A percentile compares a stretch with the other conserved stretches of the same genome.
Conservation (phyloP, 768 basidiomycete genomes). For the Chalciporus piperatus region DNA sequence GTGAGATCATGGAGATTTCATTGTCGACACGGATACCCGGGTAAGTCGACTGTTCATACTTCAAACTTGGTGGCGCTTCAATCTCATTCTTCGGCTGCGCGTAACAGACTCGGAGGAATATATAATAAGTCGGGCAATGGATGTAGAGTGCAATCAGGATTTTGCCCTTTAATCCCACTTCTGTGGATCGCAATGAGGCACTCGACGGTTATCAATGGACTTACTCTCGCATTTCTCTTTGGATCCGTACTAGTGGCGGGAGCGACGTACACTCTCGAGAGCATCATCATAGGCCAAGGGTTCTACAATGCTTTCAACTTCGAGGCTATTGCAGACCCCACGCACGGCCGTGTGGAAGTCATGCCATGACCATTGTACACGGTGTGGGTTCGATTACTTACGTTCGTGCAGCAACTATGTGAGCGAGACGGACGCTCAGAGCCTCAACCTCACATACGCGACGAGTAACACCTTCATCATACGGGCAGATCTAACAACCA, state of each 20-base stretch:
- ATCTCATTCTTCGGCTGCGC: no score
- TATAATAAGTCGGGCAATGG: conserved; percentile 13
- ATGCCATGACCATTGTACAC: not conserved
- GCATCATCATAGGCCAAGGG: conserved; percentile 27
- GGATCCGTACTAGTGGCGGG: conserved; percentile 21
- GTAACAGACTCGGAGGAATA: not conserved
- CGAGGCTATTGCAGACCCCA: conserved; percentile 36
- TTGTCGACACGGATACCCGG: no score
- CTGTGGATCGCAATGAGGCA: conserved; percentile 15
- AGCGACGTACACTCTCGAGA: conserved; percentile 28
- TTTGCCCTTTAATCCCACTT: not conserved
- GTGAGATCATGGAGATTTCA: no score
- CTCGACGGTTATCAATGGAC: not conserved
- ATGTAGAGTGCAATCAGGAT: not conserved
- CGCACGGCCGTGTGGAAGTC: conserved; percentile 35
- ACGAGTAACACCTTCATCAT: conserved; percentile 30
- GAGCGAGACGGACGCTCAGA: conserved; percentile 24
- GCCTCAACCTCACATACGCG: conserved; percentile 28
- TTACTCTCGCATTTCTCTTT: conserved; percentile 14
- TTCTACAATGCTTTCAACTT: conserved; percentile 34
- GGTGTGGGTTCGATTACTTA: not conserved
- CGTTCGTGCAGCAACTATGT: conserved; percentile 33
- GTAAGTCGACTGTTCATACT: no score
- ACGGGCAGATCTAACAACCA: conserved; percentile 34
- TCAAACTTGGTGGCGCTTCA: no score